phyloP scores from a whole-genome alignment of 345 rosid genomes.

The Melaleuca alternifolia region DNA sequence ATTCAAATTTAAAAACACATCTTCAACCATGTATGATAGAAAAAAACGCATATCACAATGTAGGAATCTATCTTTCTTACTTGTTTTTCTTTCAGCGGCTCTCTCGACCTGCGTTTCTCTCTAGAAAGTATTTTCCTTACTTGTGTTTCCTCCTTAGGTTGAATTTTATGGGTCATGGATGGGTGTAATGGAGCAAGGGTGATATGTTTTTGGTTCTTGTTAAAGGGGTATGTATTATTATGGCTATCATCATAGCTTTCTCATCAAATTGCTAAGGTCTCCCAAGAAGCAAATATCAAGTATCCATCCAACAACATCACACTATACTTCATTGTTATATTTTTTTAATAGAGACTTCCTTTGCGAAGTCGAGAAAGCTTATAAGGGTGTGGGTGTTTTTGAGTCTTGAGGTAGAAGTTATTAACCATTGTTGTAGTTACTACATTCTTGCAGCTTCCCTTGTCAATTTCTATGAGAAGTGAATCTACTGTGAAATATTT shows the following conservation, averaged over 20 bases:
- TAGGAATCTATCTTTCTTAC: too few species aligned
- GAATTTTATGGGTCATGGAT: too few species aligned
- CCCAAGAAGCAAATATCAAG: not conserved
- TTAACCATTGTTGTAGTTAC: not conserved
- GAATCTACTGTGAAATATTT: not conserved
- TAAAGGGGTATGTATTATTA: not conserved
- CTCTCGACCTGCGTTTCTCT: too few species aligned
- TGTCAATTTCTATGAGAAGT: not conserved
- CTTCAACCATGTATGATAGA: too few species aligned
- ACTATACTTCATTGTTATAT: not conserved
- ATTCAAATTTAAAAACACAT: too few species aligned
- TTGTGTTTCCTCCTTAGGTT: too few species aligned
- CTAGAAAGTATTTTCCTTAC: too few species aligned
- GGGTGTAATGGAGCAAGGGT: too few species aligned
- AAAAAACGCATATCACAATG: too few species aligned
- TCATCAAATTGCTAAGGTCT: not conserved
- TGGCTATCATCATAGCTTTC: not conserved
- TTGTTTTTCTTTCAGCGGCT: too few species aligned
- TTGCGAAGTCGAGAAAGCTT: not conserved
- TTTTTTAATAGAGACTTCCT: not conserved
- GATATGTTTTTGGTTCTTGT: too few species aligned
- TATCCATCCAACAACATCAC: not conserved
- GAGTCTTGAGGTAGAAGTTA: not conserved
- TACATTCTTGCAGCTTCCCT: accelerated
- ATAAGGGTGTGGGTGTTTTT: not conserved